Base-by-base conservation (phyloP, 2,329 filamentous ascomycete species). In the Pleurostoma richardsiae region DNA sequence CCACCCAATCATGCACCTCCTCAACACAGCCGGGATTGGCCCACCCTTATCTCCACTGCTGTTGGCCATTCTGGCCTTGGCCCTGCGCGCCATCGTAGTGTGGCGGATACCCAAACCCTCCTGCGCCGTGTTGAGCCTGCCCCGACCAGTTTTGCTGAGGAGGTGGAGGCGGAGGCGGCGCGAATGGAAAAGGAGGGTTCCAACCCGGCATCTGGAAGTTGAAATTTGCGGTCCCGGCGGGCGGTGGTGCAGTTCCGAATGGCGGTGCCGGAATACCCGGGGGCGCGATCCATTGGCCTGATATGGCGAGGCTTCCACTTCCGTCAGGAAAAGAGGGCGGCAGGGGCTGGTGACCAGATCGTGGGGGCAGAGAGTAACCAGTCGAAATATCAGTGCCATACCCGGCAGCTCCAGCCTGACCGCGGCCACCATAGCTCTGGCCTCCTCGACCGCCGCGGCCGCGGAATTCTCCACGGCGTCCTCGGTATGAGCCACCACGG, bases 381-480 rank as follows among this genome's bases (percentile, higher is more conserved):
- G 19, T 70, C 66, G 33, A 68, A 65, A 46, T 56, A 54, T 7
- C 60, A 57, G 28, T 62, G 58, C 30, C 19, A 19, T 19, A 19
- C 19, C 19, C 19, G 19, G 19, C 19, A 36, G 8, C n/a, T n/a
- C 60, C 57, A 45, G 68, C 65, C 42, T 72, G 69, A 26, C 68
- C 59, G 39, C 68, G 62, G 6, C 68, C 67, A 28, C 69, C 64
- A 39, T 67, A 67, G 10, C 67, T 61, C 4, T 68, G 61, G 4
- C 63, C 61, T 6, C 64, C 54, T 3, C 65, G 19, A 19, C 19
- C 63, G 28, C 71, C 71, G 48, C 73, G 66, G 39, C 77, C 77
- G 53, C 76, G 66, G 44, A 61, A 65, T 40, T 72, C 69, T n/a
- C 71, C 68, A 30, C 73, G 67, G 11, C 69, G 65, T 6, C 72